These are phyloP conservation scores for Rachicladosporium sp. DNA, from an alignment of 2,329 filamentous ascomycete genomes.

Conservation along the genomic window DNA sequence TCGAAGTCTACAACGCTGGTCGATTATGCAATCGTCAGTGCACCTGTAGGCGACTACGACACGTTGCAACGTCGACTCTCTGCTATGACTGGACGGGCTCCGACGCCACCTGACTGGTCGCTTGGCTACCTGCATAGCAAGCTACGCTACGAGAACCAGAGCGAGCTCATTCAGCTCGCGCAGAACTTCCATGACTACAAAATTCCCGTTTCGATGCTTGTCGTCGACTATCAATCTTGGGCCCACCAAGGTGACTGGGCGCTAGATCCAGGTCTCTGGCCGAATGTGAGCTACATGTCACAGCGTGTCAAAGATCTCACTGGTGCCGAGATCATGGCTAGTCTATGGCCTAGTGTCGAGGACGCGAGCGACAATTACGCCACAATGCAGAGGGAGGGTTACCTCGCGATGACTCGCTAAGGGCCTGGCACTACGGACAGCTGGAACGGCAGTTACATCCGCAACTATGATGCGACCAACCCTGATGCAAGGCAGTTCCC, in stretches of 20 bases:
- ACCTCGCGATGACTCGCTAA: constrained; percentile 17
- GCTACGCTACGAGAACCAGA: constrained; percentile 22
- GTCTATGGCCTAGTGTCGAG: constrained; percentile 21
- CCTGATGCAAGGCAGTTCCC: constrained; percentile 19
- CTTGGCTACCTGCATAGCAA: constrained; percentile 22
- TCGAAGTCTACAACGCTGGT: constrained; percentile 18
- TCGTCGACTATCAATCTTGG: constrained; percentile 23
- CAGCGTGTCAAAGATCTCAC: constrained; percentile 19
- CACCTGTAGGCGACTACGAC: constrained; percentile 20
- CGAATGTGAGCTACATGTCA: constrained; percentile 18
- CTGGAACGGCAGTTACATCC: constrained; percentile 22
- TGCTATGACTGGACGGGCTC: constrained; percentile 19
- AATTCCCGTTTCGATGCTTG: constrained; percentile 21
- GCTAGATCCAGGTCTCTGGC: constrained; percentile 20
- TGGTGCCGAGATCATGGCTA: constrained; percentile 24
- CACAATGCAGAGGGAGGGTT: constrained; percentile 16
- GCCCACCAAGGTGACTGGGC: constrained; percentile 22
- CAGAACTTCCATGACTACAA: constrained; percentile 19
- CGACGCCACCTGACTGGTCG: constrained; percentile 19
- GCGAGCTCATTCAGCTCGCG: constrained; percentile 18
- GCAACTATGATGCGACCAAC: constrained; percentile 23
- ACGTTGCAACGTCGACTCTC: constrained; percentile 16
- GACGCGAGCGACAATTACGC: constrained; percentile 18
- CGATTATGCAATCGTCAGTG: constrained; percentile 21
- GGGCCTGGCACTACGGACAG: constrained; percentile 19